Base-by-base conservation (phyloP, 1,284 basidiomycete species). In the Schizopora paradoxa region DNA sequence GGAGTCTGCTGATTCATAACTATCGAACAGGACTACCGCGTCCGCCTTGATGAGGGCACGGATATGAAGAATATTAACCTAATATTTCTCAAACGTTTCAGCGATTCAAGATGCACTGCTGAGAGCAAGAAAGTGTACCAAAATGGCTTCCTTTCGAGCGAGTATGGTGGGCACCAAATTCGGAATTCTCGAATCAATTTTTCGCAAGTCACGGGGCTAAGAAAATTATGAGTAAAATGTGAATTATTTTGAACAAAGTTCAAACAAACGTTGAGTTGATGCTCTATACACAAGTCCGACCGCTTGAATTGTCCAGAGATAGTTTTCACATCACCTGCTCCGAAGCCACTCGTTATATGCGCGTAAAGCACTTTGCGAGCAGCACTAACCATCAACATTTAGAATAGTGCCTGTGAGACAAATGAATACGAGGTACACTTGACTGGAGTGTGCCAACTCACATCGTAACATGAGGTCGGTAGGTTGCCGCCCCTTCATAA, bases 131-230 rank as follows among this genome's bases (percentile, higher is more conserved):
- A 39, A 37, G 70, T 80, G 51, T 60, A 88, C 88, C 52, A 97
- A 73, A 54, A 98, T 86, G 39, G 89, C 91, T 61, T 91, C 84
- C 58, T 84, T 83, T 51, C 95, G 77, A 33, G 90, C 82, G 36
- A 99, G 76, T 58, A 98, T 96, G 29, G 91, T 93, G 25, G 95
- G 94, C 11, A 98, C 91, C 46, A 95, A 78, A 64, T 94, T 96
- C 16, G 93, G 92, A 49, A 94, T 80, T 52, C 92, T 76, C 10
- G 90, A 92, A 69, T 98, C 95, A 57, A 99, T 91, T 70, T 97
- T 97, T 47, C 95, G 85, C 33, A 99, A 73, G 68, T 99, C 95
- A 71, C 95, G 86, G 53, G 92, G 89, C 87, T 97, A 62, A 32
- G 43, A 36, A 49, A 41, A 51, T 33, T n/a, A 16, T 18, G 32